Base-by-base conservation (phyloP, 768 basidiomycete genomes). In the Leucocoprinus sp. region DNA sequence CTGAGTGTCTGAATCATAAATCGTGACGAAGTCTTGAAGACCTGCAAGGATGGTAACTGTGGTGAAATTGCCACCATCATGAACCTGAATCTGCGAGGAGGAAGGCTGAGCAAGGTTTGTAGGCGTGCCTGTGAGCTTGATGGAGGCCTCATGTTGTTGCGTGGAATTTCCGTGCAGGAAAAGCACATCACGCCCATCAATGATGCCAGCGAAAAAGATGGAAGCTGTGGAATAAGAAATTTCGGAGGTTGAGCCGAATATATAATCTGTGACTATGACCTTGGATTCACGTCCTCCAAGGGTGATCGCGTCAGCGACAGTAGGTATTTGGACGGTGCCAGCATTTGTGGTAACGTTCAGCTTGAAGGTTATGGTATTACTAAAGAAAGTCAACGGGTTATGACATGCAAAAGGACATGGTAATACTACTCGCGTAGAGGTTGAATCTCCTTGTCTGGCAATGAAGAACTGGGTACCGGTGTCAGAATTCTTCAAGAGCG, bases 261-360 rank as follows among this genome's bases (percentile, higher is more conserved):
- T 64, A 56, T 86, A 86, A 58, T 86, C 78, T 0, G 83, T 78
- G 11, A 84, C 68, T 23, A 90, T 64, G 19, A 88, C 66, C 56
- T 86, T 88, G 35, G 81, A 84, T 59, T 88, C 76, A 15, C 87
- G 72, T 7, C 87, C 88, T 21, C 62, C 56, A 7, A 91, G 73
- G 1, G 75, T 72, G 50, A 90, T 75, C 15, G 68, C 55, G 2
- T 70, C 61, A 0, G 67, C 70, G 8, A 75, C 64, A 22, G 67
- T 64, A 2, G 87, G 88, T 7, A 90, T 62, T 26, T 73, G 67
- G 27, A 89, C 51, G 0, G 58, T 50, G 0, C 79, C 79, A 18
- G 57, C 56, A 12, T 71, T 68, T 0, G 80, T 80, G 4, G 71
- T 69, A 4, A 84, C 71, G 17, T 69, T 77, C 34, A 90, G 53